Evolutionary conservation across 2,329 filamentous ascomycete genomes (phyloP).

Genomic region (Epicoccum sorghinum): DNA sequence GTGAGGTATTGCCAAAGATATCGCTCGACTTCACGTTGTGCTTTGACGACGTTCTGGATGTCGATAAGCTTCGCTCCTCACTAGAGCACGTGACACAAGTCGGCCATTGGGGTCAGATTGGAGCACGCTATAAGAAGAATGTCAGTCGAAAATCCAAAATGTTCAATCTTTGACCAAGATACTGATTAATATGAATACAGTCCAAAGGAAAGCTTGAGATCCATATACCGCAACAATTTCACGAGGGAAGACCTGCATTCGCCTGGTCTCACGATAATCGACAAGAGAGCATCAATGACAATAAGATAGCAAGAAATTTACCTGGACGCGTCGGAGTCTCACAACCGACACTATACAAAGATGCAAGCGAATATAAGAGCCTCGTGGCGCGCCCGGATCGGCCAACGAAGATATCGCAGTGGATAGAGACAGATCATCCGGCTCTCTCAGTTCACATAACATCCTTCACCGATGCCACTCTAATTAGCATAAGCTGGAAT

Average conservation of each 20-base stretch:
- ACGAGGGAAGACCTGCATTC: neutral
- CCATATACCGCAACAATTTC: neutral
- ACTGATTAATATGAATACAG: neutral
- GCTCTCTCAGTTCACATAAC: neutral
- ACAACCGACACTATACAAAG: neutral
- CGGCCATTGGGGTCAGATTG: neutral
- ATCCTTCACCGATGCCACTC: neutral
- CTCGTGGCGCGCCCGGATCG: neutral
- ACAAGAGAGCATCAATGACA: neutral
- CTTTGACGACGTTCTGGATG: neutral
- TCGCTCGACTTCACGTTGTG: neutral
- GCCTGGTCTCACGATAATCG: neutral
- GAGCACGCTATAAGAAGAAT: constrained; percentile 1
- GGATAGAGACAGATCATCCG: neutral
- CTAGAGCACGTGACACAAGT: neutral
- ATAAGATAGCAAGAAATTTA: neutral
- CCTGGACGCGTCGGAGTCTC: neutral
- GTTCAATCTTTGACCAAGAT: too few relatives aligned
- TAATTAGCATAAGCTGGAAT: neutral
- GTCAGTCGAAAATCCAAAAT: neutral
- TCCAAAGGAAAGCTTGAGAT: neutral
- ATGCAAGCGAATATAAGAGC: neutral
- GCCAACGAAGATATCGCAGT: neutral
- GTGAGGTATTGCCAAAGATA: neutral
- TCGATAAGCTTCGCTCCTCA: neutral